Evolutionary conservation across 2,329 filamentous ascomycete genomes (phyloP).

Genomic region (Thelonectria blattea): DNA sequence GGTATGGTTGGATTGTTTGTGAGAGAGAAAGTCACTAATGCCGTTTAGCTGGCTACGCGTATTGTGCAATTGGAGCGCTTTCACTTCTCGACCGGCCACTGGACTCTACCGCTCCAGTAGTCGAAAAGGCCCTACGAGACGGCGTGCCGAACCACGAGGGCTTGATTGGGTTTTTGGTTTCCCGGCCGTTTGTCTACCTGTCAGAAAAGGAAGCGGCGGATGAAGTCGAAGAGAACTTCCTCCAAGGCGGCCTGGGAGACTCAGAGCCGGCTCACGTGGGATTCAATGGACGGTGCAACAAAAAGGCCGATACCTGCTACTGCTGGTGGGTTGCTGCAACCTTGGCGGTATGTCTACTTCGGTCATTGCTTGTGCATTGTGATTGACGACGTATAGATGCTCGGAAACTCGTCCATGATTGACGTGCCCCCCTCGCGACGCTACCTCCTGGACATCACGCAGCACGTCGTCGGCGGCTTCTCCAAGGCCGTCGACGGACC

Average conservation of each 20-base stretch:
- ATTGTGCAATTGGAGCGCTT: constrained; percentile 82
- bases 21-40: constrained; percentile 19
- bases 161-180: constrained; percentile 63
- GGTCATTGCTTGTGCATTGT: neutral
- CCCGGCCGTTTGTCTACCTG: constrained; percentile 68
- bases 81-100: constrained; percentile 72
- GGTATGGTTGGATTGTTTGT: constrained; percentile 54
- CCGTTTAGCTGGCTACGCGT: constrained; percentile 79
- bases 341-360: constrained; percentile 46
- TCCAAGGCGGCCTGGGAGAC: constrained; percentile 44
- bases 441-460: constrained; percentile 84
- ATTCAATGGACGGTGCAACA: constrained; percentile 91
- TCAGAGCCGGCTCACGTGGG: constrained; percentile 63
- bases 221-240: constrained; percentile 49
- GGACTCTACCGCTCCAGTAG: constrained; percentile 32
- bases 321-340: constrained; percentile 87
- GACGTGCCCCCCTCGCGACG: constrained; percentile 66
- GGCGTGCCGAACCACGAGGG: constrained; percentile 43
- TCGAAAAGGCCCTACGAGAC: constrained; percentile 41
- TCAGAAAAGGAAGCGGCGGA: constrained; percentile 54
- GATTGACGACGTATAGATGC: constrained; percentile 54
- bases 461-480: constrained; percentile 85
- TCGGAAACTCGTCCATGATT: constrained; percentile 64
- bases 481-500: constrained; percentile 72
- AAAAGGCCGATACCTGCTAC: constrained; percentile 94